Percentiles rank a stretch among this genome's conserved stretches.
These are phyloP conservation scores for Psophocarpus tetragonolobus DNA, from an alignment of 306 rosid genomes.

Conservation along the genomic window DNA sequence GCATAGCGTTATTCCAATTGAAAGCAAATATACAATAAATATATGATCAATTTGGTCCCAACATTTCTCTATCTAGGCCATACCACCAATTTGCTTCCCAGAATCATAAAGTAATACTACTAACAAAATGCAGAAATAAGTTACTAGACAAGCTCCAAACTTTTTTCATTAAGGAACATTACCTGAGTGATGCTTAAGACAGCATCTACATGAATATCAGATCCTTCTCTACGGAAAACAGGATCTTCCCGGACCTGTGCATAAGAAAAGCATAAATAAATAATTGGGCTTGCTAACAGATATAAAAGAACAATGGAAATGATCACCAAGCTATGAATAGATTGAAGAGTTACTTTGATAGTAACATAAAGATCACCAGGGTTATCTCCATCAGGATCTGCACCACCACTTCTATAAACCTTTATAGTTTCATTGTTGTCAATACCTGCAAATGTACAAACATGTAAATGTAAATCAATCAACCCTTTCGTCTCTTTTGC, in stretches of 20 bases:
- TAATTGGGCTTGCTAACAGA: not conserved
- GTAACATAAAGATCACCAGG: constrained; percentile 86
- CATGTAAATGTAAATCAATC: constrained; percentile 2
- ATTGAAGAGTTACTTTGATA: constrained; percentile 54
- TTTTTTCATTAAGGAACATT: constrained; percentile 18
- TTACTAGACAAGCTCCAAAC: not conserved
- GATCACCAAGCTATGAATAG: not conserved
- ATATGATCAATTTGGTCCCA: not conserved
- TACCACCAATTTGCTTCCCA: constrained; percentile 7
- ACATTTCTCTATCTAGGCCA: not conserved
- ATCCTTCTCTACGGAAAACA: constrained; percentile 87
- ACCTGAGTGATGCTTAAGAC: constrained; percentile 88
- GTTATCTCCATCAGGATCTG: constrained; percentile 87
- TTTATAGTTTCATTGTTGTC: constrained; percentile 71
- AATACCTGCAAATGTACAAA: constrained; percentile 59
- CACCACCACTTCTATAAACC: constrained; percentile 78
- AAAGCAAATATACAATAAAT: not conserved
- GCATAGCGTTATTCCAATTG: not conserved
- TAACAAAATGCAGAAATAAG: not conserved
- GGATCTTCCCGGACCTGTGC: constrained; percentile 89
- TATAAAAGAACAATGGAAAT: not conserved
- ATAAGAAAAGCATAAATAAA: not conserved
- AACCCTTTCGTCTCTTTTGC: not conserved
- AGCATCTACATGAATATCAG: constrained; percentile 88
- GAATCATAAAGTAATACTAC: not conserved